Evolutionary conservation across 108 stramenopile species (phyloP), one percentile per base, ranked within the genome.

Genomic region (Hondaea fermentalgiana): DNA sequence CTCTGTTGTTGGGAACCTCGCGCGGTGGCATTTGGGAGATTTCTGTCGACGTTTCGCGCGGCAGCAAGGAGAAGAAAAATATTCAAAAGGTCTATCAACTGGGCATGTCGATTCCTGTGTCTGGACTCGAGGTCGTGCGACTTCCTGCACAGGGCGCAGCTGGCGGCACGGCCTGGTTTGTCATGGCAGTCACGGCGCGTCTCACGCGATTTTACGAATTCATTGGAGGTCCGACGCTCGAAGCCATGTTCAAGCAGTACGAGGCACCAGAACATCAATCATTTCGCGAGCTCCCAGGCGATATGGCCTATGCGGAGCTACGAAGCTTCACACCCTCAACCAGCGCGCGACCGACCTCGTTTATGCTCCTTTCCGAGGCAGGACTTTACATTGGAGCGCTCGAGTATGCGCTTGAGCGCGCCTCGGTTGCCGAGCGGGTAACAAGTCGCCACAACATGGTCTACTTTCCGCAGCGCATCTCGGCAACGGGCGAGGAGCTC

Each of bases 321-420:
- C 51, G 45, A 23, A 45, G 76, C 51, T 83, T 53, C 51, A 45
- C 49, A 23, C n/a, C 6, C 8, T 12, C 45, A 2, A 6, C 19
- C n/a, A 53, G 23, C 23, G 76, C 76, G n/a, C 76, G 49, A 17
- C 76, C 76, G 10, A 25, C 12, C 19, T 53, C 45, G 6, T 83
- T 83, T 45, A 83, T 83, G 76, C 76, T 83, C 6, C 76, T 83
- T 17, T 83, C 76, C 3, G 76, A 83, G 76, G 76, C 49, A 6
- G 76, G 76, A 21, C 76, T 83, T 12, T 83, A 83, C 76, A 83
- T 83, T 35, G 76, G 76, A 12, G 12, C 14, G 45, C 76, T 83
- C 25, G 49, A 83, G 76, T 83, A 25, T 23, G 51, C 45, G 14
- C 23, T 28, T 12, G 64, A 69, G 10, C 25, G 23, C n/a, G 49